A percentile compares a stretch with the other conserved stretches of the same genome.
Evolutionary conservation across 352 stramenopile genomes (phyloP).

Genomic region (Blastocystis sp.): DNA sequence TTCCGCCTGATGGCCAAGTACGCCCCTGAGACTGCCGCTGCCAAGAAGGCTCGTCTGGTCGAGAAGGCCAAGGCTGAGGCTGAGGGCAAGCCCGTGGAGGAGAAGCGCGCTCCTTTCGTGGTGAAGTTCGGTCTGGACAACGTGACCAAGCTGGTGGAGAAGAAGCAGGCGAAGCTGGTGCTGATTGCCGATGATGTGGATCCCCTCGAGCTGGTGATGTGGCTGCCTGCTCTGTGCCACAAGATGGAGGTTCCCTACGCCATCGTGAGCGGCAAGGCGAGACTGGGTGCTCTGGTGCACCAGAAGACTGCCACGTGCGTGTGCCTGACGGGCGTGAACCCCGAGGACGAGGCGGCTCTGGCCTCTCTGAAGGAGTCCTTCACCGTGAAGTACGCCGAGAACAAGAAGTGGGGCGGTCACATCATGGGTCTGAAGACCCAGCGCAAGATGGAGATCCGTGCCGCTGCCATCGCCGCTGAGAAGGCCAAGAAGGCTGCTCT

Average conservation of each 20-base stretch:
- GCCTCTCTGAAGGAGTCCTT: slow-evolving; percentile 86
- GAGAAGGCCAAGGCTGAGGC: slow-evolving; percentile 89
- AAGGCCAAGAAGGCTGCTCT: slow-evolving; percentile 89
- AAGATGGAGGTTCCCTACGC: slow-evolving; percentile 98
- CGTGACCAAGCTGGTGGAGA: slow-evolving; percentile 6
- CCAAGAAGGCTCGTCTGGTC: slow-evolving; percentile 86
- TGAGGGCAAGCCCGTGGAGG: slow-evolving; percentile 74
- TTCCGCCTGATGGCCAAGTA: slow-evolving; percentile 99
- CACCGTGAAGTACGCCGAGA: slow-evolving; percentile 95
- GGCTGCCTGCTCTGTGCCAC: slow-evolving; percentile 76
- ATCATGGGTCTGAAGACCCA: slow-evolving; percentile 99
- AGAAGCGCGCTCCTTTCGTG: slow-evolving; percentile 78
- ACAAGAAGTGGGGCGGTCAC: slow-evolving; percentile 96
- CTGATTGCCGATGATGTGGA: slow-evolving; percentile 86
- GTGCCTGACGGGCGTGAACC: slow-evolving; percentile 89
- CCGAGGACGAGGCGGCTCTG: slow-evolving; percentile 94
- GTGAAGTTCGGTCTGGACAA: slow-evolving; percentile 99
- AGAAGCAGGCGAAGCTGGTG: too few species aligned
- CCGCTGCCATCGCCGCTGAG: slow-evolving; percentile 92
- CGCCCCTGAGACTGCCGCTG: slow-evolving; percentile 80
- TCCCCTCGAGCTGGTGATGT: slow-evolving; percentile 83
- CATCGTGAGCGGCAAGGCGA: slow-evolving; percentile 98
- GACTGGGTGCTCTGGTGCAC: slow-evolving; percentile 94
- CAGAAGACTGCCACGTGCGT: slow-evolving; percentile 94
- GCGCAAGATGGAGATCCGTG: slow-evolving; percentile 95